Evolutionary conservation across 495 filamentous ascomycete species (phyloP).

Genomic region (Tuber microsphaerosporum): DNA sequence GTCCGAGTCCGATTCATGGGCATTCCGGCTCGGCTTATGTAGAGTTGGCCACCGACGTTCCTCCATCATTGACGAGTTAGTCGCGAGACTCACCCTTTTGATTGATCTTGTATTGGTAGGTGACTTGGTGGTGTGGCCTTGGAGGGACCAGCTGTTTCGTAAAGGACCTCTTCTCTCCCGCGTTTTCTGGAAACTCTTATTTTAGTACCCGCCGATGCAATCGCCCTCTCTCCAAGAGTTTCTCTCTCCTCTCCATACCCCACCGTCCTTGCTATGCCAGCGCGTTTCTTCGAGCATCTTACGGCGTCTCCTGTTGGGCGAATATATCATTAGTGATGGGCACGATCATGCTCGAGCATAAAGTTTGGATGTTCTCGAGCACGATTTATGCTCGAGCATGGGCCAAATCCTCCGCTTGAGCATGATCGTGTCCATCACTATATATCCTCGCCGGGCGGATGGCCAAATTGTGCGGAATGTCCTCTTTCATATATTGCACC

Average conservation of each 20-base stretch:
- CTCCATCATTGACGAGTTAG: rapidly evolving
- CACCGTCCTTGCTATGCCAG: no score
- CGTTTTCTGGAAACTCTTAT: not conserved
- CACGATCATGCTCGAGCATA: no score
- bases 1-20: not conserved
- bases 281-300: no score
- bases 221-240: rapidly evolving
- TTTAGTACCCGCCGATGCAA: rapidly evolving
- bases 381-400: not conserved
- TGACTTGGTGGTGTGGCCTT: not conserved
- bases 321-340: no score
- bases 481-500: not conserved
- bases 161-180: not conserved
- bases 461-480: not conserved
- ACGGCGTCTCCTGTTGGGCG: no score
- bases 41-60: not conserved
- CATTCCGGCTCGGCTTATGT: rapidly evolving
- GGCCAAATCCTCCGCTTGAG: not conserved
- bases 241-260: not conserved
- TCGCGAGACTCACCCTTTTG: not conserved
- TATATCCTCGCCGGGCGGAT: not conserved
- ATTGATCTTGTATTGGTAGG: not conserved
- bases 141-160: not conserved
- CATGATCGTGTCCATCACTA: no score
- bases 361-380: no score